These are phyloP conservation scores for Nakazawaea ambrosiae DNA, from an alignment of 805 yeast genomes.

Conservation along the genomic window DNA sequence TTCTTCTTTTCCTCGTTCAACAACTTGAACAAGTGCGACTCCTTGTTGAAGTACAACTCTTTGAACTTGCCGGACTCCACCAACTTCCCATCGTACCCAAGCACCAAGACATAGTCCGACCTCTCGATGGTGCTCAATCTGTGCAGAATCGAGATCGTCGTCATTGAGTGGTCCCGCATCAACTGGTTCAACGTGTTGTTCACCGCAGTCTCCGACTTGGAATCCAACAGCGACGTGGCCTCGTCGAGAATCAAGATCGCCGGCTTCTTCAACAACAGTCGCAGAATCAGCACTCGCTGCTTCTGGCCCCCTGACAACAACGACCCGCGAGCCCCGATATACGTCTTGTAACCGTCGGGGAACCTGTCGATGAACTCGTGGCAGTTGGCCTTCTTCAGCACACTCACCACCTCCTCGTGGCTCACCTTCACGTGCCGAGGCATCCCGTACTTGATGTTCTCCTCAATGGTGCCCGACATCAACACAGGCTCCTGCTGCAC, in stretches of 20 bases:
- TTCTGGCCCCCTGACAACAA: constrained; percentile 66
- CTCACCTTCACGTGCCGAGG: constrained; percentile 42
- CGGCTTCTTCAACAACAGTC: constrained; percentile 65
- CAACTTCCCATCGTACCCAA: constrained; percentile 70
- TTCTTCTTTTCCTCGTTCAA: constrained; percentile 21
- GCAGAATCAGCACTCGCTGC: constrained; percentile 70
- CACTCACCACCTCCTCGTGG: constrained; percentile 53
- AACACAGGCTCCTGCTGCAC: constrained; percentile 91
- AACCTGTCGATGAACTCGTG: constrained; percentile 59
- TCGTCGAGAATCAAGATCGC: constrained; percentile 71
- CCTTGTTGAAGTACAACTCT: constrained; percentile 40
- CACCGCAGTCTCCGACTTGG: constrained; percentile 80
- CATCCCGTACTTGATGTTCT: constrained; percentile 76
- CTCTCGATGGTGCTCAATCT: constrained; percentile 81
- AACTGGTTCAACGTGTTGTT: constrained; percentile 63
- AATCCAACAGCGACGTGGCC: constrained; percentile 91
- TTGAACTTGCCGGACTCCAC: constrained; percentile 68
- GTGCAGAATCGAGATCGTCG: constrained; percentile 86
- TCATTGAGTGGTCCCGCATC: constrained; percentile 52
- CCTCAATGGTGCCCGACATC: constrained; percentile 80
- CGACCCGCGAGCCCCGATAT: constrained; percentile 32
- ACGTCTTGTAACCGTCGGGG: constrained; percentile 77
- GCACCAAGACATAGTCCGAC: constrained; percentile 74
- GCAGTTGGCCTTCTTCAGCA: constrained; percentile 71
- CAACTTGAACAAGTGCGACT: constrained; percentile 24